A percentile compares a stretch with the other conserved stretches of the same genome.
These are phyloP conservation scores for Geranomyces variabilis DNA, from an alignment of 192 early-diverging fungal genomes.

Conservation along the genomic window DNA sequence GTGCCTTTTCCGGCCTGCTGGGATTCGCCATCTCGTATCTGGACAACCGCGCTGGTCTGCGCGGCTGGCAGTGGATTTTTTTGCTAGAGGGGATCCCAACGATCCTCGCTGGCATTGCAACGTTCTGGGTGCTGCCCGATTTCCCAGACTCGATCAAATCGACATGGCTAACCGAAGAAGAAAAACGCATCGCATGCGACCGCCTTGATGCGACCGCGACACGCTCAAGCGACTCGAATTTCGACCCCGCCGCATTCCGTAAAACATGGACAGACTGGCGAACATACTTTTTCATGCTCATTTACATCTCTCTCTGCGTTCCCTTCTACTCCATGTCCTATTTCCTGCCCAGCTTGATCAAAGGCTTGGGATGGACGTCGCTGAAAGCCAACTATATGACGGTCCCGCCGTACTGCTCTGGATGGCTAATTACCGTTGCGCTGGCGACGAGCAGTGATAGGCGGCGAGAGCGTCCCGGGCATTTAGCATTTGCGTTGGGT, in stretches of 20 bases:
- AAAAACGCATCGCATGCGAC: slow-evolving; percentile 57
- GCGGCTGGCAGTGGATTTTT: slow-evolving; percentile 72
- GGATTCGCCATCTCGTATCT: slow-evolving; percentile 72
- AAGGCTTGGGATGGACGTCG: slow-evolving; percentile 44
- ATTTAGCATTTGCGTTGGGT: too few relatives aligned
- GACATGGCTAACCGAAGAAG: slow-evolving; percentile 17
- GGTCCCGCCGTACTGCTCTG: slow-evolving; percentile 33
- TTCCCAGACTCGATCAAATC: background rate
- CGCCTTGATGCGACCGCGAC: slow-evolving; percentile 46
- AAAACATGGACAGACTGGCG: slow-evolving; percentile 22
- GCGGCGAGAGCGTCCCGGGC: background rate
- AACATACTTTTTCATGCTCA: slow-evolving; percentile 23
- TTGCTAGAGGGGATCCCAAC: slow-evolving; percentile 67
- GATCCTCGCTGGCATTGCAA: slow-evolving; percentile 40
- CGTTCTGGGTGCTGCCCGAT: slow-evolving; percentile 47
- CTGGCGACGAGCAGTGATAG: slow-evolving; percentile 29
- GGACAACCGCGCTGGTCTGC: slow-evolving; percentile 54
- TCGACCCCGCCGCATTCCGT: slow-evolving; percentile 22
- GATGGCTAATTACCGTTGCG: slow-evolving; percentile 24
- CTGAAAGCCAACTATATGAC: slow-evolving; percentile 41
- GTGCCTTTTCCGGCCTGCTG: slow-evolving; percentile 62
- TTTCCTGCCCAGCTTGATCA: slow-evolving; percentile 43
- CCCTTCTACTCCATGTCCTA: slow-evolving; percentile 39
- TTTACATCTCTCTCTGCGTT: slow-evolving; percentile 33
- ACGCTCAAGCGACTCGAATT: slow-evolving; percentile 13